Evolutionary conservation across 805 yeast genomes (phyloP).

Genomic region (Torulaspora franciscae): DNA sequence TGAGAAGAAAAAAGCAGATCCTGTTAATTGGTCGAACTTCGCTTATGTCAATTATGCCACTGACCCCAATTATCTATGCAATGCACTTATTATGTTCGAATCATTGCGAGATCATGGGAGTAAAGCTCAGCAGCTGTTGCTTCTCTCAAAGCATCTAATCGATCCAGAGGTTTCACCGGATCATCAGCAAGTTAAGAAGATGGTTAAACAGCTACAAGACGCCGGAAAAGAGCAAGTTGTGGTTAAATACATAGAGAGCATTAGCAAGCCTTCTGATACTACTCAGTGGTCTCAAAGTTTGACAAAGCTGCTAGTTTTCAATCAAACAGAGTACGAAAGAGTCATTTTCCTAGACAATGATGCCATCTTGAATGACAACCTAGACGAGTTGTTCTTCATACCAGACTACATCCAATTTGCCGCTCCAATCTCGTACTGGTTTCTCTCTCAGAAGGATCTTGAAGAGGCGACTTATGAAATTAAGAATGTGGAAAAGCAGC

Average conservation of each 20-base stretch:
- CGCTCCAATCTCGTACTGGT: slow-evolving; percentile 44
- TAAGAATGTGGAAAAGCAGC: slow-evolving; percentile 15
- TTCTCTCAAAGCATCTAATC: slow-evolving; percentile 36
- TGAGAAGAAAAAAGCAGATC: slow-evolving; percentile 9
- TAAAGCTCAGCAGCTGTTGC: slow-evolving; percentile 44
- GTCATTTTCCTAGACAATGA: slow-evolving; percentile 58
- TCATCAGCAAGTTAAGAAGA: slow-evolving; percentile 8
- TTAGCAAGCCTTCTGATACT: slow-evolving; percentile 24
- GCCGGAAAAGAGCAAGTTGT: slow-evolving; percentile 25
- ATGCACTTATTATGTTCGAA: slow-evolving; percentile 46
- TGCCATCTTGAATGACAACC: slow-evolving; percentile 38
- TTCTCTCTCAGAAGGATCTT: slow-evolving; percentile 28
- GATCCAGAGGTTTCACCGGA: slow-evolving; percentile 20
- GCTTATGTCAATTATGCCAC: slow-evolving; percentile 66
- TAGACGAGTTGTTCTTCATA: slow-evolving; percentile 50
- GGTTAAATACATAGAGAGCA: slow-evolving; percentile 24
- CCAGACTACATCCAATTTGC: slow-evolving; percentile 45
- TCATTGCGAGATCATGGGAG: slow-evolving; percentile 38
- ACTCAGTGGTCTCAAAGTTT: slow-evolving; percentile 48
- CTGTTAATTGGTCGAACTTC: slow-evolving; percentile 40
- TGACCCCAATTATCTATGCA: slow-evolving; percentile 45
- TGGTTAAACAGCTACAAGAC: slow-evolving; percentile 5
- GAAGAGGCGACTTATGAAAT: slow-evolving; percentile 20
- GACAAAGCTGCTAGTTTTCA: slow-evolving; percentile 52
- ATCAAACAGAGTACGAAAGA: slow-evolving; percentile 46